Base-by-base conservation (phyloP, 352 stramenopile genomes). In the Phytophthora foliorum region DNA sequence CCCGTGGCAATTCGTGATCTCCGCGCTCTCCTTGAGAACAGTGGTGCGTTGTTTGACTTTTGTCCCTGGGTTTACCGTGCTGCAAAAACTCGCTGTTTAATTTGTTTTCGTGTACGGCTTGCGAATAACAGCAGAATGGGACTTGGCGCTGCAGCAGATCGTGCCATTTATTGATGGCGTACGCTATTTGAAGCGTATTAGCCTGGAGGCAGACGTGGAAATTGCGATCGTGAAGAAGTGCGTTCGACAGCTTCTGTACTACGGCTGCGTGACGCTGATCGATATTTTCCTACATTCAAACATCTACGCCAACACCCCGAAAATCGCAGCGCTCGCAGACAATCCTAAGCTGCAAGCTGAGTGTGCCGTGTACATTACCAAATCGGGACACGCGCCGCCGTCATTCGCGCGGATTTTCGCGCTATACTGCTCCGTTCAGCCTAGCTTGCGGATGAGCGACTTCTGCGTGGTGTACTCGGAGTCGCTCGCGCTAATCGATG, bases 211-310 rank as follows among this genome's bases (percentile, higher is more conserved):
- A 38, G 88, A 97, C 53, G 89, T 97, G 16, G 89, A 96, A 59
- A 86, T 96, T 45, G 78, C 84, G 27, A 93, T 95, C 55, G 88
- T 97, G 17, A 97, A 96, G 70, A 92, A 93, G 38, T 96, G 88
- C 62, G 62, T 97, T 29, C 88, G 82, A 0, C 89, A 95, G 70
- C 73, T 97, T 61, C 67, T 97, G 21, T 97, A 97, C 78, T 97
- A 95, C 54, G 86, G 85, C 56, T 97, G 89, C 63, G 89, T 97
- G 56, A 86, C 83, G 16, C 83, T 97, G 67, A 94, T 96, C 48
- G 91, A 97, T 63, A 96, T 97, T 63, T 97, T 97, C 58, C 69
- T 96, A 44, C 88, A 97, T 75, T 92, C 86, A 10, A 97, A 97
- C 71, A 94, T 96, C 46, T 97, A 97, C 72, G 78, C 82, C 7